Evolutionary conservation across 495 filamentous ascomycete genomes (phyloP).

Genomic region (Aspergillus nanangensis): DNA sequence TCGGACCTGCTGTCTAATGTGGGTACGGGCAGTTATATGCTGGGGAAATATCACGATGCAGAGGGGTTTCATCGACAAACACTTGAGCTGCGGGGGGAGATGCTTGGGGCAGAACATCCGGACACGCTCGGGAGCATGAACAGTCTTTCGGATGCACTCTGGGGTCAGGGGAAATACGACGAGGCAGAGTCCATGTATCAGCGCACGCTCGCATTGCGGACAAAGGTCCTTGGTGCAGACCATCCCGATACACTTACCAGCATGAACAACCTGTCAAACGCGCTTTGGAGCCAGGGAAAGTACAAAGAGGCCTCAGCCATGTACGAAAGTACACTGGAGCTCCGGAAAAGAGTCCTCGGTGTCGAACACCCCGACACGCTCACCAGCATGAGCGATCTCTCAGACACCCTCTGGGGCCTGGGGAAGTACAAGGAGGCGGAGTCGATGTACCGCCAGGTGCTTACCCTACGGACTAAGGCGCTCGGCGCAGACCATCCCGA

Average conservation of each 20-base stretch:
- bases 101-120: too few relatives aligned
- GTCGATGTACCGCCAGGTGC: background rate
- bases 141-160: too few relatives aligned
- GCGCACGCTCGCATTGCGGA: background rate
- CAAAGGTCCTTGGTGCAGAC: conserved; percentile 2
- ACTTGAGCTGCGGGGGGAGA: too few relatives aligned
- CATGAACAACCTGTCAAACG: conserved; percentile 24
- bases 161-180: conserved; percentile 32
- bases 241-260: conserved; percentile 20
- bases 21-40: too few relatives aligned
- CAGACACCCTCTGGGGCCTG: background rate
- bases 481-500: background rate
- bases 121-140: too few relatives aligned
- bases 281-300: conserved; percentile 23
- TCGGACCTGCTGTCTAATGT: too few relatives aligned
- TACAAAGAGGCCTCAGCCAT: conserved; percentile 35
- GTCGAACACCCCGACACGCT: background rate
- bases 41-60: too few relatives aligned
- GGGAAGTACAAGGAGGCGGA: background rate
- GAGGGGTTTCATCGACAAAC: too few relatives aligned
- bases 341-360: background rate
- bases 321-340: too few relatives aligned
- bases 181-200: conserved; percentile 18
- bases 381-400: background rate
- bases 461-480: background rate